These are phyloP conservation scores for Verbena officinalis DNA, from an alignment of 257 asterid species.

Conservation along the genomic window DNA sequence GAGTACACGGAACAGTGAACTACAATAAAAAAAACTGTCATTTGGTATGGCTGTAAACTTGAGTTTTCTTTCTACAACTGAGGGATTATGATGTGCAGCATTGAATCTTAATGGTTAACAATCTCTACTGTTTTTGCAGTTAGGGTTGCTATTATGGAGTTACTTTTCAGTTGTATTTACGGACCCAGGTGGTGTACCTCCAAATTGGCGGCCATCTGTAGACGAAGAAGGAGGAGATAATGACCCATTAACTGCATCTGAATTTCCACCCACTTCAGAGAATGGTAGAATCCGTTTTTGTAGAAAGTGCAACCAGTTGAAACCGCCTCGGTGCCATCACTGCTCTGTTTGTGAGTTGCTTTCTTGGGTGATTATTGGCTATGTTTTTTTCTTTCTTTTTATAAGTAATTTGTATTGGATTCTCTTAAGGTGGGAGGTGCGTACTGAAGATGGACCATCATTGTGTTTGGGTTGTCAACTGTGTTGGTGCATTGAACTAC, in stretches of 20 bases:
- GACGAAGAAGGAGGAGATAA: constrained; percentile 91
- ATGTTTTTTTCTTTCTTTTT: background rate
- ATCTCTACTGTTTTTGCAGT: constrained; percentile 47
- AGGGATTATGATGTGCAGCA: constrained; percentile 8
- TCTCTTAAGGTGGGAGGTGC: constrained; percentile 88
- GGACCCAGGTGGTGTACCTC: constrained; percentile 93
- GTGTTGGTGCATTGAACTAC: constrained; percentile 98
- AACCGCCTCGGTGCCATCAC: constrained; percentile 99
- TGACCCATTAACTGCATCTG: constrained; percentile 71
- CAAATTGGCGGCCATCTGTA: constrained; percentile 80
- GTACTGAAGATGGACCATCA: constrained; percentile 98
- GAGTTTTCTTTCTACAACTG: background rate
- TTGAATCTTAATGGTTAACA: constrained; percentile 34
- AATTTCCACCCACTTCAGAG: constrained; percentile 56
- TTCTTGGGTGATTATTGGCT: constrained; percentile 27
- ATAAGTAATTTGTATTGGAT: constrained; percentile 26
- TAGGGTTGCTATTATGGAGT: constrained; percentile 96
- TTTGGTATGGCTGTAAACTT: background rate
- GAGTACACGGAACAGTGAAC: background rate
- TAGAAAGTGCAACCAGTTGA: constrained; percentile 92
- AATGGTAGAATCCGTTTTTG: constrained; percentile 70
- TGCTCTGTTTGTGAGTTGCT: constrained; percentile 97
- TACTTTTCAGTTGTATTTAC: constrained; percentile 95
- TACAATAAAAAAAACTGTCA: background rate
- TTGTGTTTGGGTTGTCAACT: constrained; percentile 99